These are phyloP conservation scores for Phytophthora colocasiae DNA, from an alignment of 352 stramenopile species.

Conservation along the genomic window DNA sequence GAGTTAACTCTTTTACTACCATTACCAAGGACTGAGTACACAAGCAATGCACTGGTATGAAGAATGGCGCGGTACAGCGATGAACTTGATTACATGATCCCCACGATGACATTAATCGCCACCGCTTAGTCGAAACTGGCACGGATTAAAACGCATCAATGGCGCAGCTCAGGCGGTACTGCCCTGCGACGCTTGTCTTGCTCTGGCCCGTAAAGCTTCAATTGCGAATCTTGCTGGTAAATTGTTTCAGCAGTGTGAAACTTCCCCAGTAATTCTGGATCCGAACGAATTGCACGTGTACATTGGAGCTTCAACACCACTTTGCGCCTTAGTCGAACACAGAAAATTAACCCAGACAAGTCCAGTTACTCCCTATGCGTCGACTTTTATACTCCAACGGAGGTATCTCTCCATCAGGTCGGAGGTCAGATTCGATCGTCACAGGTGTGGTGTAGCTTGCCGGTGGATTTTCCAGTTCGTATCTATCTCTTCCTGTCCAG, in stretches of 20 bases:
- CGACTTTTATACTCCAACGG: not conserved
- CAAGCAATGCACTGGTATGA: too few species aligned
- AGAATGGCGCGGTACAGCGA: not conserved
- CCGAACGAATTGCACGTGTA: too few species aligned
- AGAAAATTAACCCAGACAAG: not conserved
- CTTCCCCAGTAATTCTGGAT: too few species aligned
- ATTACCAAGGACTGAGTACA: too few species aligned
- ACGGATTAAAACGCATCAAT: not conserved
- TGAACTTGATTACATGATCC: not conserved
- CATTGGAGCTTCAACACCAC: not conserved
- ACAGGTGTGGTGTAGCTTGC: not conserved
- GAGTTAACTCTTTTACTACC: too few species aligned
- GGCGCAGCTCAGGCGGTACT: too few species aligned
- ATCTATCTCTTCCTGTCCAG: not conserved
- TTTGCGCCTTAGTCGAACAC: slow-evolving; percentile 3
- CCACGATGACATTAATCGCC: not conserved
- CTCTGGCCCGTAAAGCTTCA: too few species aligned
- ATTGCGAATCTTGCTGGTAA: too few species aligned
- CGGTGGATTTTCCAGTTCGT: slow-evolving; percentile 3
- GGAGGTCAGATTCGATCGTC: slow-evolving; percentile 3
- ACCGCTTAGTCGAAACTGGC: not conserved
- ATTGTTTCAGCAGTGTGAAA: too few species aligned
- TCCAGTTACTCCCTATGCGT: not conserved
- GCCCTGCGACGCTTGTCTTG: too few species aligned
- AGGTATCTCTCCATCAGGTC: not conserved